phyloP scores from a whole-genome alignment of 345 rosid genomes.

The Gynandropsis gynandra region DNA sequence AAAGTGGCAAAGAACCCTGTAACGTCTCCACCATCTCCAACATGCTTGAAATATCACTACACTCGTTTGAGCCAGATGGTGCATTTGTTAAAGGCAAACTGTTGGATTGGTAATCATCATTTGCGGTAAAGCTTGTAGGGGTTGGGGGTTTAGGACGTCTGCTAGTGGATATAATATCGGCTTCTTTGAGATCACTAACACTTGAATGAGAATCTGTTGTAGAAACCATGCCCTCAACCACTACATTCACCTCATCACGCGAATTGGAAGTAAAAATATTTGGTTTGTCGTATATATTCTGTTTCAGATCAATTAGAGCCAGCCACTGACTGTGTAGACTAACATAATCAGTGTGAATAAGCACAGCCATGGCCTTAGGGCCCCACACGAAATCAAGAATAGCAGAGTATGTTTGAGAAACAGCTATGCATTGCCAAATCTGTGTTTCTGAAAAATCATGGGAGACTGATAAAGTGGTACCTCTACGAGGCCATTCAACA shows the following conservation, averaged over 20 bases:
- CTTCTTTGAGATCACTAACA: constrained; percentile 20
- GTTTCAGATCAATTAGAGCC: constrained; percentile 33
- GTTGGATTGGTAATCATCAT: constrained; percentile 25
- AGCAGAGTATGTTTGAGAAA: constrained; percentile 39
- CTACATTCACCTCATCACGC: constrained; percentile 24
- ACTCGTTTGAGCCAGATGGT: constrained; percentile 26
- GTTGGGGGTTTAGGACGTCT: constrained; percentile 22
- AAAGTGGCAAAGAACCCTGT: constrained; percentile 51
- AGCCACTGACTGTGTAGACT: constrained; percentile 54
- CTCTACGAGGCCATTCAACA: constrained; percentile 45
- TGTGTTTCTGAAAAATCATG: constrained; percentile 31
- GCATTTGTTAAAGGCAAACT: constrained; percentile 26
- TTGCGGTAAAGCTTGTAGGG: constrained; percentile 21
- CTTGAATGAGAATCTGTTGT: constrained; percentile 31
- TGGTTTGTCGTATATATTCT: constrained; percentile 21
- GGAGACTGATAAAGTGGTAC: constrained; percentile 32
- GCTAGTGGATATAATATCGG: constrained; percentile 18
- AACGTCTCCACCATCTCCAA: constrained; percentile 45
- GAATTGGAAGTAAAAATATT: constrained; percentile 20
- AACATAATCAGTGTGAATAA: constrained; percentile 55
- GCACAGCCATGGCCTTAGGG: constrained; percentile 40
- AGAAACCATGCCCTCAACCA: constrained; percentile 21
- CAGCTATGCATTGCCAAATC: constrained; percentile 76
- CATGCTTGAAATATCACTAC: constrained; percentile 43
- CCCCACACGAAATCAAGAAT: constrained; percentile 62